Evolutionary conservation across 2,329 filamentous ascomycete species (phyloP).

Genomic region (Endocalyx cinctus): DNA sequence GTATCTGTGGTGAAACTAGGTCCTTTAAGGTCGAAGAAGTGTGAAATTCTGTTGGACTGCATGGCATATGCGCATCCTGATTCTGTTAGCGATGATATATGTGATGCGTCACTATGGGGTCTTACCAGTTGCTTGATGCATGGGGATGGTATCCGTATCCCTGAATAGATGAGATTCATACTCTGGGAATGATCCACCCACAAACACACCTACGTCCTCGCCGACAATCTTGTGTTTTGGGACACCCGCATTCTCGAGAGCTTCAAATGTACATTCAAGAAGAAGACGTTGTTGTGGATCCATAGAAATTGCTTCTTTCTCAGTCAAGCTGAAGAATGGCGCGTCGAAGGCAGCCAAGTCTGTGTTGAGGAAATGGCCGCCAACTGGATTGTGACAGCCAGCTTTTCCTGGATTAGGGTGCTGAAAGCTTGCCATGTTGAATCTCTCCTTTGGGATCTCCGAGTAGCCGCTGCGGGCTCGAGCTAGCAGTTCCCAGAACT

Average conservation of each 20-base stretch:
- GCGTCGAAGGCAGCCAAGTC: conserved; percentile 46
- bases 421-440: conserved; percentile 33
- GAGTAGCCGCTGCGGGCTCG: conserved; percentile 32
- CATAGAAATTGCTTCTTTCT: conserved; percentile 45
- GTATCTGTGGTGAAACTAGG: conserved; percentile 50
- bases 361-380: conserved; percentile 35
- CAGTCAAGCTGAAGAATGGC: conserved; percentile 48
- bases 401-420: conserved; percentile 30
- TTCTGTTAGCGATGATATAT: conserved; percentile 12
- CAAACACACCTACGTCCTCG: conserved; percentile 44
- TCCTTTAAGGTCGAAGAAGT: conserved; percentile 51
- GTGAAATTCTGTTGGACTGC: conserved; percentile 50
- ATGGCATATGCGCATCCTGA: conserved; percentile 46
- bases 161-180: conserved; percentile 42
- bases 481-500: conserved; percentile 35
- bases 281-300: conserved; percentile 51
- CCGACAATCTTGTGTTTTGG: conserved; percentile 43
- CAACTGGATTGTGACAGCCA: conserved; percentile 31
- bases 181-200: conserved; percentile 44
- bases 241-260: conserved; percentile 48
- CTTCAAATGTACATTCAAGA: conserved; percentile 50
- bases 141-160: conserved; percentile 43
- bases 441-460: conserved; percentile 36
- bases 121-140: conserved; percentile 48
- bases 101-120: too few relatives aligned